Conservation (phyloP, 2,329 filamentous ascomycete genomes). For the Sphaerulina vaccinii region DNA sequence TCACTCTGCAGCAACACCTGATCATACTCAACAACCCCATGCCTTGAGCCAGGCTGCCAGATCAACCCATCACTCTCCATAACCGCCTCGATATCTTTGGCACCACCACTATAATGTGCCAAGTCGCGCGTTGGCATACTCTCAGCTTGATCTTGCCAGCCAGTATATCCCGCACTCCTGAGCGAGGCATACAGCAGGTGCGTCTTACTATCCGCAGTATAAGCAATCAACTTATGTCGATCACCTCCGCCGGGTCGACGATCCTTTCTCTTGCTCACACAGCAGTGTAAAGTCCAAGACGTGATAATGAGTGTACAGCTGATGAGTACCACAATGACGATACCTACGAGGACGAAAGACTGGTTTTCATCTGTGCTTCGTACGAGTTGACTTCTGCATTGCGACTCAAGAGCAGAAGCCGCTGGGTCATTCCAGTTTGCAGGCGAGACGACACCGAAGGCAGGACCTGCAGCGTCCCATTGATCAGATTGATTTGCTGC, state of each 20-base stretch:
- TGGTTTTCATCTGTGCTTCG: conserved; percentile 4
- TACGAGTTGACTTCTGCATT: conserved; percentile 2
- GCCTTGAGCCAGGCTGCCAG: neutral
- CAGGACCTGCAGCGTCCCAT: neutral
- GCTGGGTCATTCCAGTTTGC: neutral
- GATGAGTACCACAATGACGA: conserved; percentile 2
- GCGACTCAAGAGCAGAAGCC: neutral
- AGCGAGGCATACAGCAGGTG: conserved; percentile 1
- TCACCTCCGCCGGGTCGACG: neutral
- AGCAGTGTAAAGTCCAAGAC: conserved; percentile 5
- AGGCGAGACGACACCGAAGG: neutral
- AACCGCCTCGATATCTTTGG: neutral
- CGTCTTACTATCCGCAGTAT: conserved; percentile 4
- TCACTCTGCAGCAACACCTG: neutral
- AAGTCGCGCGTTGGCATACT: neutral
- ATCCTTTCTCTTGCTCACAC: conserved; percentile 6
- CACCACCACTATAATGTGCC: neutral
- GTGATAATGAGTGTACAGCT: conserved; percentile 8
- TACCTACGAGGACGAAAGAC: conserved; percentile 6
- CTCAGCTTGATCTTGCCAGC: conserved; percentile 1
- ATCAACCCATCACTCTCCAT: neutral
- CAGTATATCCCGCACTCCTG: neutral
- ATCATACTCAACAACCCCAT: neutral
- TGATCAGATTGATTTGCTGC: neutral
- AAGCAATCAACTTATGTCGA: conserved; percentile 1